Conservation (phyloP, 164 flowering plant genomes). For the Saururus chinensis region DNA sequence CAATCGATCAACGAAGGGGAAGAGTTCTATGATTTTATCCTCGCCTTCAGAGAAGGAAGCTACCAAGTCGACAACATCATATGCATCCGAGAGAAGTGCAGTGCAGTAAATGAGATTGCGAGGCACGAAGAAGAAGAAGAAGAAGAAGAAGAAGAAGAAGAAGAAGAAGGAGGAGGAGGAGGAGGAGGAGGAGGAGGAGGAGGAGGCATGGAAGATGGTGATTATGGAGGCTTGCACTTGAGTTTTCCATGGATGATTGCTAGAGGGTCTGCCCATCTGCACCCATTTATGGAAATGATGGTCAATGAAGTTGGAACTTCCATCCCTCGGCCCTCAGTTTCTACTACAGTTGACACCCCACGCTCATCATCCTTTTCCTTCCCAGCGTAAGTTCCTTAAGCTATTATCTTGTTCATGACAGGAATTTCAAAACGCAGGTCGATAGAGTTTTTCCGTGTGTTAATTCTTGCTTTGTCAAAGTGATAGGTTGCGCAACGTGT, state of each 20-base stretch:
- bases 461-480: no score
- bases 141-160: not conserved
- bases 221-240: not conserved
- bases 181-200: no score
- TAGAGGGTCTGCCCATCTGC: not conserved
- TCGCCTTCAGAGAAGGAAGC: not conserved
- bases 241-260: no score
- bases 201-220: not conserved
- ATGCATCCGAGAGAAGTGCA: not conserved
- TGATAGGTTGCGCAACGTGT: not conserved
- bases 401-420: no score
- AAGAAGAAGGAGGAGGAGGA: not conserved
- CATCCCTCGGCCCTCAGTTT: not conserved
- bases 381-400: no score
- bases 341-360: not conserved
- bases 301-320: not conserved
- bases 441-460: no score
- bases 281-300: not conserved
- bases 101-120: not conserved
- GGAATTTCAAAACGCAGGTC: no score
- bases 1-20: not conserved
- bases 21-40: not conserved
- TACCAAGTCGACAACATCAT: not conserved
- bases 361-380: no score
- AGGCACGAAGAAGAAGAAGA: not conserved